Conservation (phyloP, 1,284 basidiomycete genomes). For the Melampsora larici-populina region DNA sequence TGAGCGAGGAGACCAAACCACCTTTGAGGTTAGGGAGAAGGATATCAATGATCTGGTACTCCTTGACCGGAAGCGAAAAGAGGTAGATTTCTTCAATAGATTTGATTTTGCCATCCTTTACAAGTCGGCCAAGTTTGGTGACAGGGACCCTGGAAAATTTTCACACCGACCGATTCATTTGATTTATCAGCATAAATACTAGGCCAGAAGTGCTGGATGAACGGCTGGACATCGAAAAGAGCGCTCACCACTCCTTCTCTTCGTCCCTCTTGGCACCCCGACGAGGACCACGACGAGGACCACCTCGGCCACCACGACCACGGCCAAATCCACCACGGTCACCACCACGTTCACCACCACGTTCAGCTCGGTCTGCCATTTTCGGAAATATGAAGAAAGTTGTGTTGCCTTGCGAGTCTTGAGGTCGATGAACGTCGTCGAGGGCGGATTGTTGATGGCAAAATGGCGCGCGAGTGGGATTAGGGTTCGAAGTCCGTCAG, state of each 20-base stretch:
- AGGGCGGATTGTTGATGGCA: neutral
- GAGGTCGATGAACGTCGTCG: no score
- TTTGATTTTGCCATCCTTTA: slow-evolving; percentile 99
- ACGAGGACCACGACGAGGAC: slow-evolving; percentile 77
- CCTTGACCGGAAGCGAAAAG: slow-evolving; percentile 98
- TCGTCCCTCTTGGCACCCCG: slow-evolving; percentile 97
- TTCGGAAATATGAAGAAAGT: neutral
- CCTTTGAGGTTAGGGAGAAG: slow-evolving; percentile 96
- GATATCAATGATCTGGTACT: slow-evolving; percentile 95
- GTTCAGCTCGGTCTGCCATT: slow-evolving; percentile 32
- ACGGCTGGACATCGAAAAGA: neutral
- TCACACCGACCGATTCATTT: neutral
- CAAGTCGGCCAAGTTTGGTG: slow-evolving; percentile 97
- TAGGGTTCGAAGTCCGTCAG: neutral
- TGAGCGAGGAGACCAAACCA: slow-evolving; percentile 3
- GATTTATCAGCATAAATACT: neutral
- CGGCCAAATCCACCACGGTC: slow-evolving; percentile 36
- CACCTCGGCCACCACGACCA: slow-evolving; percentile 63
- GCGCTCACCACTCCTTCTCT: slow-evolving; percentile 94
- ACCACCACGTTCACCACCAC: slow-evolving; percentile 32
- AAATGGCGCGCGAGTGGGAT: neutral
- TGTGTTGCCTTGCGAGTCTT: neutral
- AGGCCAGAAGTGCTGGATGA: neutral
- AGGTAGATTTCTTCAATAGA: slow-evolving; percentile 99
- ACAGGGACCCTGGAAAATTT: slow-evolving; percentile 74